Base-by-base conservation (phyloP, 192 early-diverging fungal genomes). In the Coemansia asiatica region DNA sequence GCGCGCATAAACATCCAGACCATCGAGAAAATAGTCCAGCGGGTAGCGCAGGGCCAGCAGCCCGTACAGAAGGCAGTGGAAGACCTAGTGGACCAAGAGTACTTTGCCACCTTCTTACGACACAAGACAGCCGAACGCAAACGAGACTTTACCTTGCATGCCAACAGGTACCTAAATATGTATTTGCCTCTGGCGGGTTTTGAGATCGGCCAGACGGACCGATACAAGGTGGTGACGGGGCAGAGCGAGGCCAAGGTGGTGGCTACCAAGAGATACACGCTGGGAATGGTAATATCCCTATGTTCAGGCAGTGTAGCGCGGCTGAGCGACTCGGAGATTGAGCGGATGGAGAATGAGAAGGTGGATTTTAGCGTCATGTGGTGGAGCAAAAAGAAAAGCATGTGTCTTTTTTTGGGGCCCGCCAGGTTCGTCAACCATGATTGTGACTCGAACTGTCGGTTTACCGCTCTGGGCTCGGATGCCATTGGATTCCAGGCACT, bases 371-470 rank as follows among this genome's bases (percentile, higher is more conserved):
- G 81, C 55, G 86, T 91, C 56, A 87, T 91, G 74, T 88, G 74
- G 69, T 87, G 83, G 50, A 76, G 71, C 28, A 83, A 83, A 66
- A 71, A 83, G 38, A 82, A 77, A 10, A 68, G 68, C 62, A 84
- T 81, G 74, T 87, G 86, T 58, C 56, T 90, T 31, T 87, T 91
- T 49, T 67, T 89, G 31, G 90, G 90, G 18, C 90, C 90, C 2
- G 90, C 87, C 2, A 79, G 90, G 13, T 91, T 91, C 65, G 85
- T 87, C 38, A 91, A 91, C 69, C 90, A 91, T 66, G 88, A 91
- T 67, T 91, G 90, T 66, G 67, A 81, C 49, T 84, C 90, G 1
- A 91, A 89, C 54, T 83, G 81, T 59, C 71, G 81, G 68, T 76
- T 83, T 48, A 83, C 75, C 5, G 61, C 75, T 4, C 57, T 74